These are phyloP conservation scores for Sugiyamaella chiloensis DNA, from an alignment of 805 yeast species.

Conservation along the genomic window DNA sequence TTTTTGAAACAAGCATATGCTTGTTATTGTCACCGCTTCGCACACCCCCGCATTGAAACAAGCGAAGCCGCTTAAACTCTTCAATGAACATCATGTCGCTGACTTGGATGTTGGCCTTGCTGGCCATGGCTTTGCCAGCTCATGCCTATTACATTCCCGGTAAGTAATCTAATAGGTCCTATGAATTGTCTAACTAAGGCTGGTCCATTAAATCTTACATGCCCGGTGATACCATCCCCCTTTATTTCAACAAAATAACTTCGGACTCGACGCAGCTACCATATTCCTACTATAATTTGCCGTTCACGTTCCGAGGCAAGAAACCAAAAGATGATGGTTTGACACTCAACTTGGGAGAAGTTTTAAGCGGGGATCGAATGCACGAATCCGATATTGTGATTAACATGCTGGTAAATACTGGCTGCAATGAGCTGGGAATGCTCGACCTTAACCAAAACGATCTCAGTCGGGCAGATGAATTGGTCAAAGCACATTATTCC, in stretches of 20 bases:
- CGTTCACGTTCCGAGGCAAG: constrained; percentile 74
- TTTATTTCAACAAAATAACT: constrained; percentile 73
- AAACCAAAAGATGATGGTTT: constrained; percentile 56
- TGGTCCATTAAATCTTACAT: constrained; percentile 40
- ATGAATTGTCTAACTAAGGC: constrained; percentile 23
- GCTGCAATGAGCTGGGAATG: constrained; percentile 68
- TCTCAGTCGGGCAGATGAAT: constrained; percentile 50
- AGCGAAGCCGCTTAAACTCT: too few species aligned
- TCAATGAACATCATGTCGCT: too few species aligned
- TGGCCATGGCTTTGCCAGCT: too few species aligned
- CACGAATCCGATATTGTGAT: constrained; percentile 73
- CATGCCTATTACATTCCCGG: constrained; percentile 23
- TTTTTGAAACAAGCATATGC: too few species aligned
- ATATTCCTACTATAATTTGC: constrained; percentile 69
- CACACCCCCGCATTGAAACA: too few species aligned
- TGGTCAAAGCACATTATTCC: constrained; percentile 67
- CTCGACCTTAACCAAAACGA: constrained; percentile 53
- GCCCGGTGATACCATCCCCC: constrained; percentile 60
- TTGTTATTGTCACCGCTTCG: too few species aligned
- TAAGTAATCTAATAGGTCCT: constrained; percentile 1
- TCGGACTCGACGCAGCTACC: constrained; percentile 77
- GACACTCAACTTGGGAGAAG: constrained; percentile 72
- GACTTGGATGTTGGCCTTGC: too few species aligned
- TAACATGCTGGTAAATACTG: constrained; percentile 57
- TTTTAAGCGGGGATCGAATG: constrained; percentile 75